phyloP scores from a whole-genome alignment of 495 filamentous ascomycete genomes.

The Penicillium goetzii region DNA sequence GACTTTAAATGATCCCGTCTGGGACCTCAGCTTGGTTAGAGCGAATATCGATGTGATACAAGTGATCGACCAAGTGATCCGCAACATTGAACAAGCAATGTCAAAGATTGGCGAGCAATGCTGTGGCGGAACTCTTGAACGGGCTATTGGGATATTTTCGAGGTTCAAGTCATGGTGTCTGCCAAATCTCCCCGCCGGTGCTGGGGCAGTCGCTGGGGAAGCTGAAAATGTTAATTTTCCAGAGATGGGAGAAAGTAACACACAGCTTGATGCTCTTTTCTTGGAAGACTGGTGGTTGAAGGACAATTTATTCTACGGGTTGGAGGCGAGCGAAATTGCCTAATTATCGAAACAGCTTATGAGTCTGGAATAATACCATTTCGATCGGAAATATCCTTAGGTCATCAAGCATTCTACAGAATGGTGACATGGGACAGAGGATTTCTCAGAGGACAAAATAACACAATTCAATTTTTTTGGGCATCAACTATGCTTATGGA shows the following conservation, averaged over 20 bases:
- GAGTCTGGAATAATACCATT: not conserved
- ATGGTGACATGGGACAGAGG: not conserved
- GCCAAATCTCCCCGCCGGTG: not conserved
- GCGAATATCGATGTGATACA: slow-evolving; percentile 16
- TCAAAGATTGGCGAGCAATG: slow-evolving; percentile 8
- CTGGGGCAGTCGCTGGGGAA: not conserved
- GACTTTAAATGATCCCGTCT: slow-evolving; percentile 27
- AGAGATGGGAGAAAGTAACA: not conserved
- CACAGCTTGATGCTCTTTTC: slow-evolving; percentile 9
- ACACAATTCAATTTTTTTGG: not conserved
- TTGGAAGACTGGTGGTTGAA: slow-evolving; percentile 13
- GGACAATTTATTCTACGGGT: slow-evolving; percentile 1
- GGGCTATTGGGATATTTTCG: slow-evolving; percentile 4
- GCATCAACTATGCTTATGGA: not conserved
- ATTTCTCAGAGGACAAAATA: not conserved
- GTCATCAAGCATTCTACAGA: not conserved
- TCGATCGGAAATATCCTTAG: not conserved
- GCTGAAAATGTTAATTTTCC: not conserved
- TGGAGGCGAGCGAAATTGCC: not conserved
- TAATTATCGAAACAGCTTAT: not conserved
- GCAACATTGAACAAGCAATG: slow-evolving; percentile 10
- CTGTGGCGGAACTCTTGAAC: slow-evolving; percentile 6
- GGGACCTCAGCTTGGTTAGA: slow-evolving; percentile 19
- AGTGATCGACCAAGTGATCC: slow-evolving; percentile 27
- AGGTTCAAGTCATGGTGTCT: slow-evolving; percentile 5